Base-by-base conservation (phyloP, 345 rosid genomes). In the Camelina hispida region DNA sequence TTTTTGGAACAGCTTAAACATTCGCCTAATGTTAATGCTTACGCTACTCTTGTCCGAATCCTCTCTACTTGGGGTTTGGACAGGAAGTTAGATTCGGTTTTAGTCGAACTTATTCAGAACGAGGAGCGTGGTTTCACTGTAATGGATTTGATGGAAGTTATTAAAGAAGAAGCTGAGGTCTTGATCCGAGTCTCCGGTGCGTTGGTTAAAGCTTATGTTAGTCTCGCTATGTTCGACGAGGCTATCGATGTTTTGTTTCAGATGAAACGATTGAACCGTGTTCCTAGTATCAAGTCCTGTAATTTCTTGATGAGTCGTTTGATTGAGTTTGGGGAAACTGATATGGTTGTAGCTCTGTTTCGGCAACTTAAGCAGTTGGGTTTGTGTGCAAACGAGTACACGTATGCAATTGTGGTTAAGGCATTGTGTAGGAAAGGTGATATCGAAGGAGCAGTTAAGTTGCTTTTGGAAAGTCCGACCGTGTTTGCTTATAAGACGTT, bases 291-390 rank as follows among this genome's bases (percentile, higher is more conserved):
- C 16, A 70, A 65, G 7, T 40, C 98, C 0, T 88, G 84, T 71
- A 88, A 91, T 79, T 91, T 79, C 79, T 83, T 91, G 50, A 67
- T 89, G 86, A 86, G 86, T 60, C 81, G 81, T 52, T 57, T 88
- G 84, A 66, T 88, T 50, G 76, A 78, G 11, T 52, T 53, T 56
- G 84, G 86, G 13, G 75, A 78, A 78, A 76, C 64, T n/a, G 87
- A 81, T 68, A 51, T 67, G 77, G 85, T 80, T 14, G 35, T 88
- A 22, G 83, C 88, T 14, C 77, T 82, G 54, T 78, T 78, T 54
- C 23, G 51, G 61, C 88, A 87, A 46, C 74, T 89, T 68, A 79
- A 83, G 80, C 69, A 60, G 73, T 47, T 85, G 7, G 91, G 87
- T 1, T 22, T 89, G 80, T 52, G 48, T 10, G 81, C 85, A 4